Conservation (phyloP, 208 protist species). For the Acanthamoeba polyphaga region DNA sequence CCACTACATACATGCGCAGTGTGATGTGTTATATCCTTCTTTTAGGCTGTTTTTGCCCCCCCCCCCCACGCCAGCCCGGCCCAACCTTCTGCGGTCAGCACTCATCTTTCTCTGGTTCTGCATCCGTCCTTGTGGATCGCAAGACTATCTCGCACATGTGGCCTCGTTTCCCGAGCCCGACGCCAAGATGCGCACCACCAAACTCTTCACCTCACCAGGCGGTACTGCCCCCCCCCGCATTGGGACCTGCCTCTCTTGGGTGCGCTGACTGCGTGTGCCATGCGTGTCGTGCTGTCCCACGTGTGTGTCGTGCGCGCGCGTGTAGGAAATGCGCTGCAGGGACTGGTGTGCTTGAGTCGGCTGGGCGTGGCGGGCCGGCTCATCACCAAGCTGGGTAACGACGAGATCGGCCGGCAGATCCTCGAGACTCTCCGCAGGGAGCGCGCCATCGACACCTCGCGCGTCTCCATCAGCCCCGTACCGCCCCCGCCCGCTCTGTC, state of each 20-base stretch:
- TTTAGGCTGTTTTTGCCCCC: neutral
- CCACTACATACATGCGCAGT: neutral
- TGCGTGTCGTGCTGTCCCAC: neutral
- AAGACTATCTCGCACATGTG: conserved; percentile 43
- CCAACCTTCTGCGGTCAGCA: neutral
- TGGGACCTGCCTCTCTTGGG: neutral
- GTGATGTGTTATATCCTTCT: neutral
- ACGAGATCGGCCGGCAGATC: conserved; percentile 49
- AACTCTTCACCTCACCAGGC: conserved; percentile 34
- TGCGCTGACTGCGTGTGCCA: neutral
- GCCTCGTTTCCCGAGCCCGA: conserved; percentile 15
- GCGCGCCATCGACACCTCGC: conserved; percentile 17
- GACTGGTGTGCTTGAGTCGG: conserved; percentile 21
- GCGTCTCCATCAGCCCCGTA: conserved; percentile 12
- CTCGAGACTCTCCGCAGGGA: conserved; percentile 20
- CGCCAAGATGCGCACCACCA: conserved; percentile 54
- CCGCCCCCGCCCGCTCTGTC: neutral
- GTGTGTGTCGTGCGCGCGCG: neutral
- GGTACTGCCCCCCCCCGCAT: neutral
- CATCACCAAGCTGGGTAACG: conserved; percentile 50
- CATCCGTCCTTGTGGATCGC: neutral
- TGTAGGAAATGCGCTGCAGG: conserved; percentile 24
- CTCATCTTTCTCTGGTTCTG: no score
- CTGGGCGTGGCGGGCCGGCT: conserved; percentile 25
- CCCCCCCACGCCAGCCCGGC: no score